Base-by-base conservation (phyloP, 2,329 filamentous ascomycete species). In the Pseudogymnoascus pannorum region DNA sequence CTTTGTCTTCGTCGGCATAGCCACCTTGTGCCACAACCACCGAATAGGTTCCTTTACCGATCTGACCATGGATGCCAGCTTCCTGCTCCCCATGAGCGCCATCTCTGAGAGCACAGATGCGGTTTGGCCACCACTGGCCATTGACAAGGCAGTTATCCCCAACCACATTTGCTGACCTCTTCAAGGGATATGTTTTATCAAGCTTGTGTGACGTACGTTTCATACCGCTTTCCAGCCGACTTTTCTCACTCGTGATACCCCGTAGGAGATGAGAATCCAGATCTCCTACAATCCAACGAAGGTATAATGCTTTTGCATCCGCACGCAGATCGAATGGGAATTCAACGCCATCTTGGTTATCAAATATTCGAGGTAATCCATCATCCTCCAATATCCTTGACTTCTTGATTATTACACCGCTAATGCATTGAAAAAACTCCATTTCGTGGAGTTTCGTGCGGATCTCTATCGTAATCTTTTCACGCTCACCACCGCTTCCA, bases 81-180 rank as follows among this genome's bases (percentile, higher is more conserved):
- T 80, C 76, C 0, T 74, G 61, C 0, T 71, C 67, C 1, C 79
- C 81, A 64, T 84, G 81, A 0, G 78, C 80, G 1, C 80, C 79
- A 60, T 83, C 81, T 6, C 80, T 74, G 0, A 82, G 69, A 0
- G 76, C 72, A 61, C 75, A 77, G 0, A 82, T 73, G 60, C 81
- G 77, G 1, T 74, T 75, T 0, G 80, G 79, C 78, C 78, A 83
- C 81, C 81, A 84, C 44, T 82, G 68, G 2, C 73, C 73, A 62
- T 73, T 68, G 3, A 64, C 44, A 12, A 73, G 64, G 0, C 64
- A 66, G 59, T 75, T 74, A 24, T 68, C 60, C 0, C 72, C 73
- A 59, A 69, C 64, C 4, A 64, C 61, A 59, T 69, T 65, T 4
- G 63, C 54, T 14, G 63, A 59, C 16, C 59, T 65, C 22, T 61